Conservation (phyloP, 2,329 filamentous ascomycete species). For the Taxawa tesnikishii region DNA sequence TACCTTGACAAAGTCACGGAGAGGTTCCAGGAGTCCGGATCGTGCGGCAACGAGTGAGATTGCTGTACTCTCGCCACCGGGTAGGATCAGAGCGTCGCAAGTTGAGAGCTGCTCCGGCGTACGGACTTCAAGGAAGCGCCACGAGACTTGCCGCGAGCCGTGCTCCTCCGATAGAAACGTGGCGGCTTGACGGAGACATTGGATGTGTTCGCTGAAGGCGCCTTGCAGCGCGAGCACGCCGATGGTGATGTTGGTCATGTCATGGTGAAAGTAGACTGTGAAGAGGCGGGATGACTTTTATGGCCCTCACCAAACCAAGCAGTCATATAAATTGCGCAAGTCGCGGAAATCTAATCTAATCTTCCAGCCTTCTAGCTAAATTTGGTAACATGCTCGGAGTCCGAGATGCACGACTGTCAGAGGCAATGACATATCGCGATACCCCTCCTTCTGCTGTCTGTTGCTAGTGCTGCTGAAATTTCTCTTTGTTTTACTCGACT, state of each 20-base stretch:
- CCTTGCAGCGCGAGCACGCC: slow-evolving; percentile 73
- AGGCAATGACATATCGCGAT: too few species aligned
- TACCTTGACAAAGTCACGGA: slow-evolving; percentile 83
- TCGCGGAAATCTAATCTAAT: too few species aligned
- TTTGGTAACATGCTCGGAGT: too few species aligned
- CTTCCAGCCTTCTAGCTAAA: too few species aligned
- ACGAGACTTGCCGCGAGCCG: slow-evolving; percentile 17
- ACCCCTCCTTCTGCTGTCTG: too few species aligned
- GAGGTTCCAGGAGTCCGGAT: slow-evolving; percentile 67
- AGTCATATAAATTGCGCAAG: too few species aligned
- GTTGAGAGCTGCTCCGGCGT: slow-evolving; percentile 55
- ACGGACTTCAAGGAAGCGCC: slow-evolving; percentile 67
- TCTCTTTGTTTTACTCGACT: too few species aligned
- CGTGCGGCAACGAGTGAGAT: slow-evolving; percentile 80
- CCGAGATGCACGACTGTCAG: too few species aligned
- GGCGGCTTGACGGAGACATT: slow-evolving; percentile 59
- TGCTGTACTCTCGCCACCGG: slow-evolving; percentile 88
- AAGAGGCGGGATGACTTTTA: too few species aligned
- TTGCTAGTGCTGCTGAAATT: too few species aligned
- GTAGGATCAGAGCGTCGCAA: slow-evolving; percentile 79
- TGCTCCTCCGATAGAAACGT: slow-evolving; percentile 26
- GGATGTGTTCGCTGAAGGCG: slow-evolving; percentile 80
- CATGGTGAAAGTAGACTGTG: neutral
- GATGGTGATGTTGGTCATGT: slow-evolving; percentile 32
- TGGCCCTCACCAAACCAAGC: too few species aligned